Evolutionary conservation across 2,329 filamentous ascomycete species (phyloP).

Genomic region (Hypoxylon rubiginosum): DNA sequence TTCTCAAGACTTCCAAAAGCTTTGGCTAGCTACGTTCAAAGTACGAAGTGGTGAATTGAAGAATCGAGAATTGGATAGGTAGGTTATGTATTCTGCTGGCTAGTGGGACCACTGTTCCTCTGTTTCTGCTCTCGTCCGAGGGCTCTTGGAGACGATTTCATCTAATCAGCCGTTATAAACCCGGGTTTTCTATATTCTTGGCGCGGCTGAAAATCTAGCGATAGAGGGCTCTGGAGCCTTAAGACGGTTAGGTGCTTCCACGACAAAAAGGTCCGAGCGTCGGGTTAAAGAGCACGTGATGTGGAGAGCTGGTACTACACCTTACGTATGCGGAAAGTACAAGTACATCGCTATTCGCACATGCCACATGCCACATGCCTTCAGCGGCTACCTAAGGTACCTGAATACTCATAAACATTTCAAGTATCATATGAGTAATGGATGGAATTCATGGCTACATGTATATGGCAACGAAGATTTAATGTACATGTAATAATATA

Average conservation of each 20-base stretch:
- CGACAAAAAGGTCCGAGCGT: conserved; percentile 6
- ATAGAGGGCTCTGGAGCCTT: conserved; percentile 1
- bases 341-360: conserved; percentile 17
- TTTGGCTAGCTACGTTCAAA: background rate
- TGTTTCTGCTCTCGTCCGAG: conserved; percentile 14
- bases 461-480: background rate
- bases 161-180: conserved; percentile 33
- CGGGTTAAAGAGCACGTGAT: conserved; percentile 25
- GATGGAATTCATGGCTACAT: background rate
- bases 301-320: conserved; percentile 9
- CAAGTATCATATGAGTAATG: background rate
- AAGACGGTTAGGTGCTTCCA: background rate
- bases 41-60: background rate
- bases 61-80: background rate
- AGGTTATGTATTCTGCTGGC: background rate
- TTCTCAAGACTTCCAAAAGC: background rate
- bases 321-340: background rate
- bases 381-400: background rate
- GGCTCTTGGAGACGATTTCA: conserved; percentile 22
- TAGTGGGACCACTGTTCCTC: conserved; percentile 22
- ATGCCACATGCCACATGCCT: conserved; percentile 5
- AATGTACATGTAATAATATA: background rate
- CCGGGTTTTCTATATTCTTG: conserved; percentile 26
- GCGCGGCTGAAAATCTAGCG: conserved; percentile 5
- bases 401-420: background rate